Evolutionary conservation across 2,329 filamentous ascomycete genomes (phyloP).

Genomic region (Ophiostoma populinum): DNA sequence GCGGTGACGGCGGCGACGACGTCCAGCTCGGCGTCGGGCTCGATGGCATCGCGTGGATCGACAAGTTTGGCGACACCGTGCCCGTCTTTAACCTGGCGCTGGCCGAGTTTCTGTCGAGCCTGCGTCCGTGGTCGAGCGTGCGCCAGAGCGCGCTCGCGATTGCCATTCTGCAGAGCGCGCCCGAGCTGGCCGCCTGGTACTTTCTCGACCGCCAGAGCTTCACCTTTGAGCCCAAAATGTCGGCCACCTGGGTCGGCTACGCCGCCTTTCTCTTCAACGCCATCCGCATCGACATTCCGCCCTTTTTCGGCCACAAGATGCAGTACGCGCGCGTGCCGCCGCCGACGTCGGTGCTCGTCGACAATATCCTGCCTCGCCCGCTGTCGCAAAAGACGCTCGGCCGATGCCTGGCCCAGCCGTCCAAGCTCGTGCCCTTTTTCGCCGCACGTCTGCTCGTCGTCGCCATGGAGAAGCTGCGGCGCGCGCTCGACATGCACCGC

Average conservation of each 20-base stretch:
- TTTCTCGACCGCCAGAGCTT: conserved; percentile 68
- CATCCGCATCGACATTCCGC: conserved; percentile 57
- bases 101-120: conserved; percentile 57
- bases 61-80: conserved; percentile 46
- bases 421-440: conserved; percentile 69
- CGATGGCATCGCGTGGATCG: conserved; percentile 52
- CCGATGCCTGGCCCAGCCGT: conserved; percentile 62
- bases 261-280: conserved; percentile 74
- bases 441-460: conserved; percentile 62
- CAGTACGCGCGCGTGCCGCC: conserved; percentile 53
- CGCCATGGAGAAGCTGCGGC: conserved; percentile 60
- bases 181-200: conserved; percentile 78
- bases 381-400: conserved; percentile 64
- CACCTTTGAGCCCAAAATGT: conserved; percentile 77
- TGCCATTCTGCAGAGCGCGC: conserved; percentile 61
- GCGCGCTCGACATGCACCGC: conserved; percentile 43
- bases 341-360: conserved; percentile 60
- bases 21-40: conserved; percentile 36
- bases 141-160: conserved; percentile 70
- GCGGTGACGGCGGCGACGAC: conserved; percentile 16
- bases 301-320: conserved; percentile 49
- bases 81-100: conserved; percentile 67
- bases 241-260: conserved; percentile 88
- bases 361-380: conserved; percentile 72
- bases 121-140: conserved; percentile 69